These are phyloP conservation scores for Sphagnum magellanicum DNA, from an alignment of 228 moss, liverwort and hornwort genomes.

Conservation along the genomic window DNA sequence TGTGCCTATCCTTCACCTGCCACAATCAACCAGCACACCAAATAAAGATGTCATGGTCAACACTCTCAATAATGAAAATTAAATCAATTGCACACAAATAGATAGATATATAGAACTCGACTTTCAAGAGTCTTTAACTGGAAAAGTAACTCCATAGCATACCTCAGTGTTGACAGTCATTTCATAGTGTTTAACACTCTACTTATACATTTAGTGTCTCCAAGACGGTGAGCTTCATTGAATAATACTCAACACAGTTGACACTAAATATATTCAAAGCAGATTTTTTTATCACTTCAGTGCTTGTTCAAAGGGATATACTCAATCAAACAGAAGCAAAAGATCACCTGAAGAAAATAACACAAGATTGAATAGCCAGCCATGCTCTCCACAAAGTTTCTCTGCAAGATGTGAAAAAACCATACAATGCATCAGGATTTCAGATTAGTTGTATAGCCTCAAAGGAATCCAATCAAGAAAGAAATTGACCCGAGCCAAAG, in stretches of 20 bases:
- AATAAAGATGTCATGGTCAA: background rate
- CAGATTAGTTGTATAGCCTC: too few species aligned
- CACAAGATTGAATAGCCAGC: slow-evolving; percentile 98
- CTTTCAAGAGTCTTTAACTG: background rate
- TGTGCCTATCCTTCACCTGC: slow-evolving; percentile 97
- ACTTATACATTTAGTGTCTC: too few species aligned
- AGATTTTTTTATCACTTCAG: too few species aligned
- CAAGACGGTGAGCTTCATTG: too few species aligned
- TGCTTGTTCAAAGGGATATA: background rate
- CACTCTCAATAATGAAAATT: background rate
- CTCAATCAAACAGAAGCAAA: background rate
- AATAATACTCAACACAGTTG: too few species aligned
- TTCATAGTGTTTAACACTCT: too few species aligned
- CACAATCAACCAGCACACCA: slow-evolving; percentile 4
- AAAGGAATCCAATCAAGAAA: too few species aligned
- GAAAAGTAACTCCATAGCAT: background rate
- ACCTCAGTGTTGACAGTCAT: background rate
- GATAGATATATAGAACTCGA: background rate
- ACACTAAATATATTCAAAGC: too few species aligned
- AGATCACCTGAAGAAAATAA: slow-evolving; percentile 88
- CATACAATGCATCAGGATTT: too few species aligned
- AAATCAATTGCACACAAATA: background rate
- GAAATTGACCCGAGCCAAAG: background rate
- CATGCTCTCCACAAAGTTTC: slow-evolving; percentile 99
- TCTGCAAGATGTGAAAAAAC: slow-evolving; percentile 37